These are phyloP conservation scores for Ceratocystiopsis brevicomis DNA, from an alignment of 2,329 filamentous ascomycete species.

Conservation along the genomic window DNA sequence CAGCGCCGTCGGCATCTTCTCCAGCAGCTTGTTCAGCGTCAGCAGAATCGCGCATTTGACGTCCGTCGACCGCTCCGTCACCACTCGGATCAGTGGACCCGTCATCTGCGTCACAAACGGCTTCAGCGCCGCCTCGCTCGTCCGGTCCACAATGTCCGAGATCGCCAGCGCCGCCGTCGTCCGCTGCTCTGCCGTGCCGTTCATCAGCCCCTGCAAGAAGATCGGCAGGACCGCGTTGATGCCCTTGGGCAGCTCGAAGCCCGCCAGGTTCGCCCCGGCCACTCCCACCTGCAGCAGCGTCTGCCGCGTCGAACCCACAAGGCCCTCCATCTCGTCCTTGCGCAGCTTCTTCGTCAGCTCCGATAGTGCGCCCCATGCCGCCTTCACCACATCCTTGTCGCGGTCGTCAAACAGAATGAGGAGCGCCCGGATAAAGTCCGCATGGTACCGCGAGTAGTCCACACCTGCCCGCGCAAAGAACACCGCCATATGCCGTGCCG, in stretches of 20 bases:
- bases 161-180: constrained; percentile 84
- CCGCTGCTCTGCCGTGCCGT: constrained; percentile 79
- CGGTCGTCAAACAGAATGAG: constrained; percentile 83
- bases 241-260: constrained; percentile 85
- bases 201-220: constrained; percentile 94
- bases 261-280: constrained; percentile 63
- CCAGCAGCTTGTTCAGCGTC: constrained; percentile 82
- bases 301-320: constrained; percentile 73
- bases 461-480: constrained; percentile 70
- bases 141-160: constrained; percentile 87
- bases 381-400: constrained; percentile 69
- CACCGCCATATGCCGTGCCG: constrained; percentile 59
- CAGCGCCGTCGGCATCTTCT: constrained; percentile 88
- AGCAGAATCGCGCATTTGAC: constrained; percentile 89
- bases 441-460: constrained; percentile 91
- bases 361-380: constrained; percentile 70
- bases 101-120: constrained; percentile 96
- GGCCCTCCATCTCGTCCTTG: constrained; percentile 95
- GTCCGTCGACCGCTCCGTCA: constrained; percentile 88
- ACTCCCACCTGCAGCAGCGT: constrained; percentile 78
- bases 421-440: constrained; percentile 78
- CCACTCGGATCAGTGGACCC: constrained; percentile 89
- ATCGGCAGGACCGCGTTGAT: constrained; percentile 93
- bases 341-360: constrained; percentile 75
- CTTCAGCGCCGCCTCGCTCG: constrained; percentile 70